Evolutionary conservation across 345 rosid species (phyloP), one percentile per base, ranked within the genome.

Genomic region (Zanthoxylum bungeanum): DNA sequence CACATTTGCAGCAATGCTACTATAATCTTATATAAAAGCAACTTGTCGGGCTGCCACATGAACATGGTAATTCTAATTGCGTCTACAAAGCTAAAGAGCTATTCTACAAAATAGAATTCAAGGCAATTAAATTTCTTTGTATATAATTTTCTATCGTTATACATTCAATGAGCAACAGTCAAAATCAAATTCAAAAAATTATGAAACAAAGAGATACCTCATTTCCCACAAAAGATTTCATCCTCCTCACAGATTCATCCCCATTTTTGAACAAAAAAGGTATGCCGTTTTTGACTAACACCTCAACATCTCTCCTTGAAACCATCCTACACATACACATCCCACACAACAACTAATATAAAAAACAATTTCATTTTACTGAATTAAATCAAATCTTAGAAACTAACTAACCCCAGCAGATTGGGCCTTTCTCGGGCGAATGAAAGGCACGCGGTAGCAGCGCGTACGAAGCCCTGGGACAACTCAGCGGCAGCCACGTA

Each of bases 251-350:
- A 2, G 98, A 87, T 40, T 84, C 91, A 17, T 87, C 81, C 10
- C 81, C 87, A 31, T 79, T 82, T 77, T 66, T 84, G 71, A 95
- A 95, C 76, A 91, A 73, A 68, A 79, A 85, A 0, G 98, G 96
- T 58, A 70, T 69, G 60, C 82, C 93, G 71, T 83, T 85, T 60
- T 73, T 80, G 39, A 88, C 90, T 68, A 95, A 73, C 60, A 83
- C 83, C 79, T 86, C 86, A 4, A 92, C 75, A 34, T 92, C 97
- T 63, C 83, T 85, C 85, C 83, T 84, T 28, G 97, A 73, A 37
- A 95, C 83, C 85, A 78, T 79, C 83, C 99, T 95, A 67, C 47
- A 75, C 16, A 74, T 40, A 28, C 62, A 52, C 14, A 4, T 22
- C 25, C 7, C 24, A 52, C 39, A 22, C 25, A 59, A 53, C 30